Evolutionary conservation across 768 basidiomycete genomes (phyloP).

Genomic region (Pulveroboletus sp.): DNA sequence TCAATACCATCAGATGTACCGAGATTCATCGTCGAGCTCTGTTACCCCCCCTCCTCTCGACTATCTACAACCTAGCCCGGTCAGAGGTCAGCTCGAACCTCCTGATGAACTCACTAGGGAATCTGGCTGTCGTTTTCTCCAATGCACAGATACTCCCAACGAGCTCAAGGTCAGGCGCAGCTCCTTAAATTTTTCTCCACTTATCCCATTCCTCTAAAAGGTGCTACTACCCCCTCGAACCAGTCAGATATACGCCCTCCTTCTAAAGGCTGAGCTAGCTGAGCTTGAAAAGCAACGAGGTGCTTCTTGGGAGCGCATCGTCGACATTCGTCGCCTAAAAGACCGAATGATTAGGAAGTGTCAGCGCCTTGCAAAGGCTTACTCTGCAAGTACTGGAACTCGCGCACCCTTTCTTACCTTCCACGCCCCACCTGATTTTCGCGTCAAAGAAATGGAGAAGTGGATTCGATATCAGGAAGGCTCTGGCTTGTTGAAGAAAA

Average conservation of each 20-base stretch:
- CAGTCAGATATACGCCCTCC: conserved; percentile 58
- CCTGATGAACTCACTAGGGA: conserved; percentile 44
- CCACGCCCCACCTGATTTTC: conserved; percentile 66
- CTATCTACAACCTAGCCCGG: conserved; percentile 58
- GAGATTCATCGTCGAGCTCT: conserved; percentile 22
- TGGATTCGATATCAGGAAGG: conserved; percentile 57
- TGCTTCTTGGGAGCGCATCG: conserved; percentile 63
- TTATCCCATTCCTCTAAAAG: conserved; percentile 31
- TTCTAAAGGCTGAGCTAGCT: conserved; percentile 55
- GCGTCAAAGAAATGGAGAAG: conserved; percentile 73
- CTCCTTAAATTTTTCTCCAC: background rate
- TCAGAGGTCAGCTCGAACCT: conserved; percentile 73
- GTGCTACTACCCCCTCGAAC: conserved; percentile 67
- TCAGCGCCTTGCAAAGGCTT: conserved; percentile 52
- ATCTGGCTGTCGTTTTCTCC: conserved; percentile 67
- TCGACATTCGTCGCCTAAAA: conserved; percentile 73
- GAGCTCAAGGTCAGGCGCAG: conserved; percentile 57
- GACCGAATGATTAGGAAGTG: conserved; percentile 81
- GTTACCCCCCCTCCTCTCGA: conserved; percentile 37
- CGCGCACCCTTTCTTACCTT: conserved; percentile 56
- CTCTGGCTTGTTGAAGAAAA: conserved; percentile 22
- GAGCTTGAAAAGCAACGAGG: conserved; percentile 55
- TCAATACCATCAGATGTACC: conserved; percentile 18
- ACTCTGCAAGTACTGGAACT: conserved; percentile 37
- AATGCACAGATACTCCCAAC: conserved; percentile 71